These are phyloP conservation scores for Penicillium maclennaniae DNA, from an alignment of 495 filamentous ascomycete genomes.

Conservation along the genomic window DNA sequence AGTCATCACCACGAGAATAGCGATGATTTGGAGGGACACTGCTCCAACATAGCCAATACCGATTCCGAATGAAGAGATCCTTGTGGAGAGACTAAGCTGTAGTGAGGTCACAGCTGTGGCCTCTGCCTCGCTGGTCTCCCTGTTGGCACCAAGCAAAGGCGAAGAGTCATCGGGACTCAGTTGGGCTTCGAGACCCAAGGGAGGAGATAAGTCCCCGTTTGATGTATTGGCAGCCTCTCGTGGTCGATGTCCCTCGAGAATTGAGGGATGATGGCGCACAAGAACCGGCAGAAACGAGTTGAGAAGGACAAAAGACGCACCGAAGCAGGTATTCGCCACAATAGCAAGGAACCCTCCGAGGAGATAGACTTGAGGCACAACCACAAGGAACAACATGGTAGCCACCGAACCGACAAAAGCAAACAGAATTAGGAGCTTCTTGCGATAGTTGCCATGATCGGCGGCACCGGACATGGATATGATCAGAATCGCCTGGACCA, in stretches of 20 bases:
- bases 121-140: conserved; percentile 13
- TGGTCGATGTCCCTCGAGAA: conserved; percentile 15
- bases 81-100: conserved; percentile 71
- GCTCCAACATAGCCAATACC: conserved; percentile 87
- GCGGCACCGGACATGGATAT: conserved; percentile 95
- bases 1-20: conserved; percentile 64
- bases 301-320: conserved; percentile 78
- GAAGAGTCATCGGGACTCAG: conserved; percentile 29
- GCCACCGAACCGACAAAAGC: conserved; percentile 74
- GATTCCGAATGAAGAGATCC: conserved; percentile 84
- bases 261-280: conserved; percentile 68
- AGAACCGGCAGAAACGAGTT: conserved; percentile 82
- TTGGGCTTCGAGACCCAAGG: neutral
- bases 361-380: conserved; percentile 68
- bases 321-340: conserved; percentile 85
- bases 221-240: conserved; percentile 31
- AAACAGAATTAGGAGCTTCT: conserved; percentile 77
- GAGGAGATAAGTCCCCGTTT: neutral
- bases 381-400: conserved; percentile 85
- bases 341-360: conserved; percentile 81
- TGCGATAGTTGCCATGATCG: conserved; percentile 91
- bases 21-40: conserved; percentile 71
- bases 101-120: conserved; percentile 40
- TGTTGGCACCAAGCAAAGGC: conserved; percentile 21
- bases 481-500: conserved; percentile 83